Evolutionary conservation across 768 basidiomycete genomes (phyloP).

Genomic region (Pleurotus ostreatus): DNA sequence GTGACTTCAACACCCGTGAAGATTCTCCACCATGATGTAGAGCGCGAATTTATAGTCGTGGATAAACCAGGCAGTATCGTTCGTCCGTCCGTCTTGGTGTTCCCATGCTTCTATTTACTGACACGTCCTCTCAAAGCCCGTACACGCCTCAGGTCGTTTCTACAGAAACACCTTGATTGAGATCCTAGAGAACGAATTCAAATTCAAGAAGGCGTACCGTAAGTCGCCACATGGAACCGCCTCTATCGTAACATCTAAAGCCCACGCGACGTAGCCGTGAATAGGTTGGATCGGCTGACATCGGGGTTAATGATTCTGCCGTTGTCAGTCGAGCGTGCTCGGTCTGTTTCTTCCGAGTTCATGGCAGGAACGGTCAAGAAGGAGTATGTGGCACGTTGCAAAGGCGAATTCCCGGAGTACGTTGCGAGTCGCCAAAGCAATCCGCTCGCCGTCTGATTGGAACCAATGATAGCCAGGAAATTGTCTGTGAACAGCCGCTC

Average conservation of each 20-base stretch:
- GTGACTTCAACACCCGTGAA: slow-evolving; percentile 81
- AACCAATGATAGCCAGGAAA: slow-evolving; percentile 53
- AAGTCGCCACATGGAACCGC: slow-evolving; percentile 26
- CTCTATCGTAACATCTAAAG: slow-evolving; percentile 7
- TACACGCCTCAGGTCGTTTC: slow-evolving; percentile 91
- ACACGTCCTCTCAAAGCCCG: slow-evolving; percentile 52
- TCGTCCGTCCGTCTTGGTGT: slow-evolving; percentile 32
- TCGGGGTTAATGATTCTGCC: slow-evolving; percentile 96
- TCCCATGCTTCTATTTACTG: slow-evolving; percentile 7
- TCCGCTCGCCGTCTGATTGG: not conserved
- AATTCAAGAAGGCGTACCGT: slow-evolving; percentile 82
- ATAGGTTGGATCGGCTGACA: slow-evolving; percentile 90
- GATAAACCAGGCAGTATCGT: slow-evolving; percentile 98
- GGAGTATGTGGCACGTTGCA: slow-evolving; percentile 87
- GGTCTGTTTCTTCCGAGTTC: slow-evolving; percentile 76
- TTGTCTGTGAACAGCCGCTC: slow-evolving; percentile 82
- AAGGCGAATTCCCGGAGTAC: slow-evolving; percentile 82
- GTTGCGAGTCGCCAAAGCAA: slow-evolving; percentile 22
- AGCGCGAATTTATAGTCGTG: slow-evolving; percentile 84
- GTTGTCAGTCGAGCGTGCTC: slow-evolving; percentile 63
- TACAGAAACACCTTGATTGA: slow-evolving; percentile 84
- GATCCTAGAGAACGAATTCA: slow-evolving; percentile 81
- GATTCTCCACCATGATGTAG: slow-evolving; percentile 71
- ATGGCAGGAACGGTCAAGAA: slow-evolving; percentile 78
- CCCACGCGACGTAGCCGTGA: slow-evolving; percentile 63